Conservation (phyloP, 306 rosid species). For the Myrica gale region DNA sequence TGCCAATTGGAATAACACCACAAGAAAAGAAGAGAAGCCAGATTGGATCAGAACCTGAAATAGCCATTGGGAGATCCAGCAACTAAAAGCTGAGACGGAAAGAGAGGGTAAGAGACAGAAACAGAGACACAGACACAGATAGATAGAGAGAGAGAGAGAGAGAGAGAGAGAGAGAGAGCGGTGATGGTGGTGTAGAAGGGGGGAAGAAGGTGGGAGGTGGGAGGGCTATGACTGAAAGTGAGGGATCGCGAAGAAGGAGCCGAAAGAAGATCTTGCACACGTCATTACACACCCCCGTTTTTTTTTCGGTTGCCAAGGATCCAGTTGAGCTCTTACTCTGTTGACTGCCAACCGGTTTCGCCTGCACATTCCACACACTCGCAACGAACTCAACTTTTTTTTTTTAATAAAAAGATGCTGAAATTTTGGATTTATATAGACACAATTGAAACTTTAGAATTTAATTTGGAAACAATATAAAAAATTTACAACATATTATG, state of each 20-base stretch:
- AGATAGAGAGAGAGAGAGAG: not conserved
- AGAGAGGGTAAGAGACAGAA: not conserved
- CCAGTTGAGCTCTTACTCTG: too few relatives aligned
- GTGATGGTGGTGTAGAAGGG: conserved; percentile 8
- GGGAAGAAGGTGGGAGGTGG: not conserved
- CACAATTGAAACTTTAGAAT: too few relatives aligned
- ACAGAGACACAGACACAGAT: not conserved
- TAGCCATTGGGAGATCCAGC: conserved; percentile 35
- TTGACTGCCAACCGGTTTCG: too few relatives aligned
- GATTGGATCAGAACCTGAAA: conserved; percentile 40
- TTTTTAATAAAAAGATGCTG: too few relatives aligned
- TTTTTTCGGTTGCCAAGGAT: too few relatives aligned
- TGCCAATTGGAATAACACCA: conserved; percentile 16
- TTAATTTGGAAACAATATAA: too few relatives aligned
- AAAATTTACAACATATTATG: too few relatives aligned
- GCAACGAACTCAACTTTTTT: too few relatives aligned
- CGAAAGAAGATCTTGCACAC: conserved; percentile 39
- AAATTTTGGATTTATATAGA: too few relatives aligned
- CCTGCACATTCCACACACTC: too few relatives aligned
- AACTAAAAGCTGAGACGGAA: not conserved
- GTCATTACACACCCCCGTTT: conserved; percentile 24
- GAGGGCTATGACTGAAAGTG: conserved; percentile 26
- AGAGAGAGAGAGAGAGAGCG: conserved; percentile 7
- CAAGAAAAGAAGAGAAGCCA: conserved; percentile 14
- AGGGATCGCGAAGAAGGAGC: conserved; percentile 31